Base-by-base conservation (phyloP, 2,329 filamentous ascomycete species). In the Lojkania enalia region DNA sequence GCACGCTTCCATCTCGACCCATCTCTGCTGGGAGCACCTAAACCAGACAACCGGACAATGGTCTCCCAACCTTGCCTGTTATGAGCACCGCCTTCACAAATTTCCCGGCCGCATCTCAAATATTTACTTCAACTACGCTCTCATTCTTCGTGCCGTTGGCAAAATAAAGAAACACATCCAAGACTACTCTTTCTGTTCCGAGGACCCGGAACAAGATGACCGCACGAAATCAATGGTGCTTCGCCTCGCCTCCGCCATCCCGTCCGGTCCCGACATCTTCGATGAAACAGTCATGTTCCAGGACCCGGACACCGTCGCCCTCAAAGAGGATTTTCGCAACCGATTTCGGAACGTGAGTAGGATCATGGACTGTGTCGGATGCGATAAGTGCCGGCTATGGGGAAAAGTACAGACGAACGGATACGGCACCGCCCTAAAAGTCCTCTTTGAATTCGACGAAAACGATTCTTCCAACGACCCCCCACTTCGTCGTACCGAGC, bases 301-400 rank as follows among this genome's bases (percentile, higher is more conserved):
- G 65, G 79, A 81, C 41, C 75, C 78, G 0, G 76, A 80, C 23
- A 81, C 87, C 1, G 88, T 87, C 2, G 88, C 82, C 2, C 75
- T 99, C 45, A 99, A 97, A 70, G 92, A 97, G 66, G 94, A 99
- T 65, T 99, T 99, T 78, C 87, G 90, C 59, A 94, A 95, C 70
- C 88, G 94, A 13, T 99, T 99, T 79, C 85, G 94, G 66, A 99
- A 99, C 66, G 88, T 99, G 49, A 95, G 88, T 68, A 85, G 94
- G 30, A 80, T 97, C 54, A 99, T 99, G 94, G 94, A 99, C 71
- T 99, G 94, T 58, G 92, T 97, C 15, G 94, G 94, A 33, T 99
- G 94, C 71, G 94, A 99, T 74, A 99, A 99, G 75, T 99, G 94
- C 73, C 85, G 94, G 6, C 83, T 99, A 2, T 99, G 94, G 94